Evolutionary conservation across 169 alveolate genomes (phyloP).

Genomic region (Ichthyophthirius multifiliis): DNA sequence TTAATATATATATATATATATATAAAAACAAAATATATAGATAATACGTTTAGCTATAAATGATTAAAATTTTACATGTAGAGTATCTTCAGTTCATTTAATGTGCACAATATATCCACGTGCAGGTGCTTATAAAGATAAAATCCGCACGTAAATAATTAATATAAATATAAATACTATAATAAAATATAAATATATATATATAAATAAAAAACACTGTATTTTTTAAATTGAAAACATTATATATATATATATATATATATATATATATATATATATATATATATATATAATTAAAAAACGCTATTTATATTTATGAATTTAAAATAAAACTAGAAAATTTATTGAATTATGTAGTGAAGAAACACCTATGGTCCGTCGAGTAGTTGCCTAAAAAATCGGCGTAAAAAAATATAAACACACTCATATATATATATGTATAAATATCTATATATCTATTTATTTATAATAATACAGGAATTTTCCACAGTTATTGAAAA

Average conservation of each 20-base stretch:
- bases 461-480: not conserved
- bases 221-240: too few species aligned
- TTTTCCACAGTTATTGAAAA: conserved; percentile 63
- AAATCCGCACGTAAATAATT: conserved; percentile 60
- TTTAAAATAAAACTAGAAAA: too few species aligned
- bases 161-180: too few species aligned
- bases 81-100: conserved; percentile 69
- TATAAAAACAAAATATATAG: too few species aligned
- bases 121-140: conserved; percentile 60
- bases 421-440: not conserved
- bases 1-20: too few species aligned
- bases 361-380: conserved; percentile 79
- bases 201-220: too few species aligned
- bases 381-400: conserved; percentile 66
- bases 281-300: too few species aligned
- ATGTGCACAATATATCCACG: conserved; percentile 58
- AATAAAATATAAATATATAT: too few species aligned
- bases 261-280: too few species aligned
- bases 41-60: conserved; percentile 45
- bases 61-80: conserved; percentile 66
- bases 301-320: too few species aligned
- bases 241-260: too few species aligned
- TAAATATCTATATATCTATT: not conserved
- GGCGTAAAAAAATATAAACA: conserved; percentile 21
- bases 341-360: conserved; percentile 73